A percentile compares a stretch with the other conserved stretches of the same genome.
Conservation (phyloP, 164 flowering plant genomes). For the Protea cynaroides region DNA sequence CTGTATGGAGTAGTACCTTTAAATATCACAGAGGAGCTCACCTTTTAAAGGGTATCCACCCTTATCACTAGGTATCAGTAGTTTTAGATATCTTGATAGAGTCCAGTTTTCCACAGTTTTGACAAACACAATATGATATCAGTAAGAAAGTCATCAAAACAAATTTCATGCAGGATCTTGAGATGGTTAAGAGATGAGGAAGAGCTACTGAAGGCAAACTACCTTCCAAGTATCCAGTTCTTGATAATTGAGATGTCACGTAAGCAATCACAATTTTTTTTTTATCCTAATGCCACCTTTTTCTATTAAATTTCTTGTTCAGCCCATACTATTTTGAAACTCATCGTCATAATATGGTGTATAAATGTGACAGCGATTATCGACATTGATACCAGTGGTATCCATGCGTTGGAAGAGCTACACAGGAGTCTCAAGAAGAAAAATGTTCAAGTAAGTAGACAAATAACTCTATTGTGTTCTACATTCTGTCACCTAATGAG, state of each 20-base stretch:
- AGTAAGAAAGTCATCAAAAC: no score
- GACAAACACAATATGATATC: no score
- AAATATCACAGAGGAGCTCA: no score
- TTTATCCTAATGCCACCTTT: no score
- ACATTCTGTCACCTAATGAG: no score
- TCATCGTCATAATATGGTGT: not conserved
- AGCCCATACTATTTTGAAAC: not conserved
- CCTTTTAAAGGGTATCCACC: no score
- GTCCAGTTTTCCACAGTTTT: no score
- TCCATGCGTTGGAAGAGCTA: conserved; percentile 73
- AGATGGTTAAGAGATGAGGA: conserved; percentile 76
- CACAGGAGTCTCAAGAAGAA: conserved; percentile 52
- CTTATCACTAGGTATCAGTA: no score
- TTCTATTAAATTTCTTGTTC: not conserved
- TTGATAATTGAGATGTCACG: conserved; percentile 83
- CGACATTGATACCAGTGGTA: conserved; percentile 87
- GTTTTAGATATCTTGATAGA: no score
- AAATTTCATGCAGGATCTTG: conserved; percentile 45
- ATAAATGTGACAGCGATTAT: conserved; percentile 58
- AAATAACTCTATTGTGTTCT: no score
- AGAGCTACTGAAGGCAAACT: conserved; percentile 29
- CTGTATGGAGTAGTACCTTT: no score
- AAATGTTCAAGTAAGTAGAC: conserved; percentile 44
- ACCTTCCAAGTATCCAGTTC: conserved; percentile 38
- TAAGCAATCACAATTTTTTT: conserved; percentile 22